Conservation (phyloP, 1,284 basidiomycete genomes). For the Cystobasidium pallidum region DNA sequence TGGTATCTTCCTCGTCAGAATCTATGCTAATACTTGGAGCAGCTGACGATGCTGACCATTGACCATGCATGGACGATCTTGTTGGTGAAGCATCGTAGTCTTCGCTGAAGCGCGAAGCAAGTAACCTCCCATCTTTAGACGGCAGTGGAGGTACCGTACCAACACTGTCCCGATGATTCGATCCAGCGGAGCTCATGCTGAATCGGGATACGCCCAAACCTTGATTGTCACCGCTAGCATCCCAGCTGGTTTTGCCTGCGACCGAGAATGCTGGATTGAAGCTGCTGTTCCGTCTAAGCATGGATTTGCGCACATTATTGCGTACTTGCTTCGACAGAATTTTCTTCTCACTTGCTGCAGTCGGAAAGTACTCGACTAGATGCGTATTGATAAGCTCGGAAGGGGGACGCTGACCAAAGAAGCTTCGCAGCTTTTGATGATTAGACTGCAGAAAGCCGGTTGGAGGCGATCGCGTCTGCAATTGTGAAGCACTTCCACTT, state of each 20-base stretch:
- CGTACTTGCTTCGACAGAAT: constrained; percentile 77
- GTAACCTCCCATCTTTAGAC: constrained; percentile 24
- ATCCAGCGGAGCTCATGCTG: constrained; percentile 71
- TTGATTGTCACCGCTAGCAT: constrained; percentile 41
- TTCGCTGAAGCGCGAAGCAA: constrained; percentile 40
- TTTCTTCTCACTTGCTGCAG: constrained; percentile 73
- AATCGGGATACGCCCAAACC: constrained; percentile 62
- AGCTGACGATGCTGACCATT: constrained; percentile 33
- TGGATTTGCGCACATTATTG: constrained; percentile 67
- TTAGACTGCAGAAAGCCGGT: constrained; percentile 49
- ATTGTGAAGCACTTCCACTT: constrained; percentile 25
- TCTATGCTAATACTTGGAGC: constrained; percentile 40
- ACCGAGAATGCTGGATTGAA: constrained; percentile 36
- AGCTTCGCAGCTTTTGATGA: constrained; percentile 74
- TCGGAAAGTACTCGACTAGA: constrained; percentile 92
- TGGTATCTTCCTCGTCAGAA: constrained; percentile 38
- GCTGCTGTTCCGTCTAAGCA: constrained; percentile 46
- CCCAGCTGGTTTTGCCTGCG: constrained; percentile 48
- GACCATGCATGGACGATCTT: constrained; percentile 14
- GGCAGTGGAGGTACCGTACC: constrained; percentile 37
- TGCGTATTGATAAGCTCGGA: constrained; percentile 97
- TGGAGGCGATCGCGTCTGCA: constrained; percentile 55
- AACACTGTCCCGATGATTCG: constrained; percentile 52
- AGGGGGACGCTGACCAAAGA: constrained; percentile 96
- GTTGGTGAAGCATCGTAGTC: constrained; percentile 31